Percentiles rank a stretch among this genome's conserved stretches.
Evolutionary conservation across 352 stramenopile genomes (phyloP).

Genomic region (Stramenopiles sp.): DNA sequence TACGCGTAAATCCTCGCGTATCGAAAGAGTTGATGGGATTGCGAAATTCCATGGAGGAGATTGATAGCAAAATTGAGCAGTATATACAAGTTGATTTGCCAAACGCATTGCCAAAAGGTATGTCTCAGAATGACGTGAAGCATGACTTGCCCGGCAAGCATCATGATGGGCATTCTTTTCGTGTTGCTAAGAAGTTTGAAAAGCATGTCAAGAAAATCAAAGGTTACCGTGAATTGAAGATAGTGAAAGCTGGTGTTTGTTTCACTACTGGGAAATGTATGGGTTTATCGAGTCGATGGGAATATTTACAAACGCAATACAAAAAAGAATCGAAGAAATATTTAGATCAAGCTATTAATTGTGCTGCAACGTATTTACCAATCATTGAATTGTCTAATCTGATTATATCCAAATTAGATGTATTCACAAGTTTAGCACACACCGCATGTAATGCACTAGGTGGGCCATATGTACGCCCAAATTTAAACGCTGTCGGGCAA

Average conservation of each 20-base stretch:
- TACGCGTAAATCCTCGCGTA: not conserved
- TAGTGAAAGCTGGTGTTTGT: slow-evolving; percentile 44
- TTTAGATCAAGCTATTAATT: slow-evolving; percentile 69
- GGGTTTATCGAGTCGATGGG: slow-evolving; percentile 51
- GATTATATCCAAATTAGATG: slow-evolving; percentile 74
- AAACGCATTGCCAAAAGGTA: not conserved
- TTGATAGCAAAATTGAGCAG: not conserved
- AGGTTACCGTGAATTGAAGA: not conserved
- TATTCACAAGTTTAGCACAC: slow-evolving; percentile 76
- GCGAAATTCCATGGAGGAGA: not conserved
- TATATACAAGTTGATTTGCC: not conserved
- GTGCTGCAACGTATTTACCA: slow-evolving; percentile 80
- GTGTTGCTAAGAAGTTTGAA: slow-evolving; percentile 13
- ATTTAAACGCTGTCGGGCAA: slow-evolving; percentile 13
- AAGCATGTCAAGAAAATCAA: slow-evolving; percentile 17
- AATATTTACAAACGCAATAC: slow-evolving; percentile 63
- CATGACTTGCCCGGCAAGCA: not conserved
- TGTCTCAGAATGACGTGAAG: not conserved
- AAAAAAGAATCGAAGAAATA: slow-evolving; percentile 65
- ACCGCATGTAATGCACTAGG: slow-evolving; percentile 48
- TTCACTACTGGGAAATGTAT: slow-evolving; percentile 82
- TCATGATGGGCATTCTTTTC: slow-evolving; percentile 11
- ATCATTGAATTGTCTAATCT: slow-evolving; percentile 71
- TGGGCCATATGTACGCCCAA: slow-evolving; percentile 37
- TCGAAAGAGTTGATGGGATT: not conserved